phyloP scores from a whole-genome alignment of 345 rosid genomes.

The Cardamine resedifolia region DNA sequence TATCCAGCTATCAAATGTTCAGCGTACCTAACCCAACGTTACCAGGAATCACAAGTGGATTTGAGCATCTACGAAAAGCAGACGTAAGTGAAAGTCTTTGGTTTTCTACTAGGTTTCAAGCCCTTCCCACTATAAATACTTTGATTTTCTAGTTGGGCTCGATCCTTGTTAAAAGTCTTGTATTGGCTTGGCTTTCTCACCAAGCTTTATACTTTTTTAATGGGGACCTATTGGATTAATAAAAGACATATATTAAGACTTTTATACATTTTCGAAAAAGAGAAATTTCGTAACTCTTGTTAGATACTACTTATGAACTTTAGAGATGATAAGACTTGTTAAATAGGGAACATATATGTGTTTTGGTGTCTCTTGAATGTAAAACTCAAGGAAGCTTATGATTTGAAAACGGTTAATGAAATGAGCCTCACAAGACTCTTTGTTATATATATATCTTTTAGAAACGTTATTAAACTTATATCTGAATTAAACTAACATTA shows the following conservation, averaged over 20 bases:
- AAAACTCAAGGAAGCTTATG: not conserved
- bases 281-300: no score
- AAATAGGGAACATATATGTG: no score
- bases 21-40: constrained; percentile 59
- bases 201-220: not conserved
- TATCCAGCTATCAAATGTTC: constrained; percentile 62
- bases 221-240: not conserved
- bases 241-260: no score
- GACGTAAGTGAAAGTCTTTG: not conserved
- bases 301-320: no score
- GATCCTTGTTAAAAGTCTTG: not conserved
- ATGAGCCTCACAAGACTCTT: not conserved
- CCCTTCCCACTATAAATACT: not conserved
- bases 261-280: no score
- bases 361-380: no score
- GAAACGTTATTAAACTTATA: not conserved
- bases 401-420: constrained; percentile 8
- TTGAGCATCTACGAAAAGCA: constrained; percentile 27
- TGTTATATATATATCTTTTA: not conserved
- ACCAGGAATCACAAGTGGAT: constrained; percentile 62
- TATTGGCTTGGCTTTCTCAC: not conserved
- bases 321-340: no score
- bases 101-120: not conserved
- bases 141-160: not conserved
- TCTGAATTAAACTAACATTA: not conserved